Percentiles rank a stretch among this genome's conserved stretches.
Evolutionary conservation across 1,139 yeast genomes (phyloP).

Genomic region (Magnusiomyces suaveolens): DNA sequence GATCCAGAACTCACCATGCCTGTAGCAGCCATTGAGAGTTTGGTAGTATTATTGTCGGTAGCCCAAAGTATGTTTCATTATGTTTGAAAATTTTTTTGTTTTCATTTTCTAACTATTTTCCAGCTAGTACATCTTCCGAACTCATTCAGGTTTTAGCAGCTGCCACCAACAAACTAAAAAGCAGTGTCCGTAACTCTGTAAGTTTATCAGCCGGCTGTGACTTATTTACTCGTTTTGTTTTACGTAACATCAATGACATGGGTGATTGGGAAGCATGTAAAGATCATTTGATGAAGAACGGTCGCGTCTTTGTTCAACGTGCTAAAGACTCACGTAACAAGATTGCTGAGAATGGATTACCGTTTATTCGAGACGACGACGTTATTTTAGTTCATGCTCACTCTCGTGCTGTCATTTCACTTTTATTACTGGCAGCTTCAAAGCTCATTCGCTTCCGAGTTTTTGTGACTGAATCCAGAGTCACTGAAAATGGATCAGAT

Average conservation of each 20-base stretch:
- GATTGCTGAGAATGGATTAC: slow-evolving; percentile 80
- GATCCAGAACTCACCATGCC: slow-evolving; percentile 98
- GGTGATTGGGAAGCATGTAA: slow-evolving; percentile 94
- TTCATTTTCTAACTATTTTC: background rate
- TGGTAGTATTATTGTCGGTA: slow-evolving; percentile 70
- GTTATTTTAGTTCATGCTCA: slow-evolving; percentile 80
- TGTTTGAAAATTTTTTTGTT: background rate
- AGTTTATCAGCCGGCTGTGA: slow-evolving; percentile 97
- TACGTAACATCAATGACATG: slow-evolving; percentile 76
- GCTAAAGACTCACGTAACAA: slow-evolving; percentile 84
- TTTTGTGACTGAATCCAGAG: slow-evolving; percentile 86
- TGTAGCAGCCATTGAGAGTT: slow-evolving; percentile 92
- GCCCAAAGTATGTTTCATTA: slow-evolving; percentile 45
- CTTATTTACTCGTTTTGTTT: slow-evolving; percentile 84
- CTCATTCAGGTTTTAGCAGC: slow-evolving; percentile 69
- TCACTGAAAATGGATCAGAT: slow-evolving; percentile 66
- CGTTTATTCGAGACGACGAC: slow-evolving; percentile 90
- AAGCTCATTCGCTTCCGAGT: slow-evolving; percentile 77
- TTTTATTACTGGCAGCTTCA: slow-evolving; percentile 65
- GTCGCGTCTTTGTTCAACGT: slow-evolving; percentile 81
- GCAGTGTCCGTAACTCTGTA: slow-evolving; percentile 78
- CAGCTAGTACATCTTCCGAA: slow-evolving; percentile 81
- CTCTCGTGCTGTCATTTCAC: slow-evolving; percentile 79
- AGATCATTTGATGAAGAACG: slow-evolving; percentile 82
- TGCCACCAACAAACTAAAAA: slow-evolving; percentile 64